phyloP scores from a whole-genome alignment of 192 early-diverging fungal species.

The Linnemannia hyalina region DNA sequence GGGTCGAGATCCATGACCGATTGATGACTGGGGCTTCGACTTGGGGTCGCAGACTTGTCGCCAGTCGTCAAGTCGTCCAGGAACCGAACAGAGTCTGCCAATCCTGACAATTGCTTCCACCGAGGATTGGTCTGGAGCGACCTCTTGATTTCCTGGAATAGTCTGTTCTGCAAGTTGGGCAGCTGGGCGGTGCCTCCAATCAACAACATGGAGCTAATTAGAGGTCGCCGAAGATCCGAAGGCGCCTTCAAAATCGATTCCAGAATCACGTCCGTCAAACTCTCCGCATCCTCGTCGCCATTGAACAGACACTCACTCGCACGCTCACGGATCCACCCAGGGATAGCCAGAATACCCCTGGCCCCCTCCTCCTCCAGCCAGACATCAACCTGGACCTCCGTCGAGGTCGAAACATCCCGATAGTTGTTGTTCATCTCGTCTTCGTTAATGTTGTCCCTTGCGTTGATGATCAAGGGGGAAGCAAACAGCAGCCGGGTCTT shows the following conservation, averaged over 20 bases:
- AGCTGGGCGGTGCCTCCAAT: constrained; percentile 84
- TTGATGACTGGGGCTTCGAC: constrained; percentile 14
- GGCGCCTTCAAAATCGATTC: constrained; percentile 63
- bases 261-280: constrained; percentile 58
- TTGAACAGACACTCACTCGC: constrained; percentile 84
- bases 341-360: constrained; percentile 68
- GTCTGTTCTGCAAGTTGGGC: constrained; percentile 74
- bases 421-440: constrained; percentile 65
- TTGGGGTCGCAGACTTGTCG: constrained; percentile 27
- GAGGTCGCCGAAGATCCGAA: constrained; percentile 76
- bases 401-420: constrained; percentile 56
- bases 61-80: constrained; percentile 61
- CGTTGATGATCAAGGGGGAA: constrained; percentile 60
- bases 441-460: constrained; percentile 44
- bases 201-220: constrained; percentile 77
- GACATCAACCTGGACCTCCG: constrained; percentile 60
- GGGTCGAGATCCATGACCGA: constrained; percentile 35
- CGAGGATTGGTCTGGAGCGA: constrained; percentile 60
- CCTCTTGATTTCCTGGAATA: constrained; percentile 72
- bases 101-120: constrained; percentile 62
- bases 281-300: constrained; percentile 77
- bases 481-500: constrained; percentile 76
- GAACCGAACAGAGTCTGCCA: constrained; percentile 67
- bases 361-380: constrained; percentile 55
- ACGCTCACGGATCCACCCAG: constrained; percentile 89